Evolutionary conservation across 441 rosid species (phyloP).

Genomic region (Gossypium davidsonii): DNA sequence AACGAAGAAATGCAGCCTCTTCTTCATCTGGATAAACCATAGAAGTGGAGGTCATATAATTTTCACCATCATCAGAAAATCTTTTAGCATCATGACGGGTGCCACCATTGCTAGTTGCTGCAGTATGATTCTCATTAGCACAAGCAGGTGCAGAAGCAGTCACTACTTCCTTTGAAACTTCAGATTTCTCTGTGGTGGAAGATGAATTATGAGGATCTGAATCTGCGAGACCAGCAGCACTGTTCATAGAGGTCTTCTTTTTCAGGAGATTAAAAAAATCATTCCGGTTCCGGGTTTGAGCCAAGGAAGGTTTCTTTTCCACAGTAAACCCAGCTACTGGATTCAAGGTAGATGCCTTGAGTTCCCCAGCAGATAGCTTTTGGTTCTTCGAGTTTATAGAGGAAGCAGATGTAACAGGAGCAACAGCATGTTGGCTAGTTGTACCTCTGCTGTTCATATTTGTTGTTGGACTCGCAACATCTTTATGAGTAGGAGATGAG

Average conservation of each 20-base stretch:
- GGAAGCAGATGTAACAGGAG: slow-evolving; percentile 41
- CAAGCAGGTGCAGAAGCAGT: slow-evolving; percentile 34
- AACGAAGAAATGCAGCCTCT: slow-evolving; percentile 75
- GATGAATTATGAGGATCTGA: slow-evolving; percentile 32
- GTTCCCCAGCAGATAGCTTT: slow-evolving; percentile 36
- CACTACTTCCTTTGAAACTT: slow-evolving; percentile 32
- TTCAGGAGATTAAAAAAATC: slow-evolving; percentile 68
- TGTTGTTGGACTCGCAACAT: slow-evolving; percentile 43
- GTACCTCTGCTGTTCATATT: slow-evolving; percentile 32
- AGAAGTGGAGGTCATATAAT: slow-evolving; percentile 17
- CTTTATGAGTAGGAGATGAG: slow-evolving; percentile 40
- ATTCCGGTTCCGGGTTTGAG: slow-evolving; percentile 71
- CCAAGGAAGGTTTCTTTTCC: slow-evolving; percentile 57
- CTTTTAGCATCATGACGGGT: slow-evolving; percentile 31
- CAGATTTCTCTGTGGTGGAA: slow-evolving; percentile 37
- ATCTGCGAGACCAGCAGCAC: slow-evolving; percentile 33
- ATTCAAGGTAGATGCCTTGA: slow-evolving; percentile 32
- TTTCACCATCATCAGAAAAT: slow-evolving; percentile 32
- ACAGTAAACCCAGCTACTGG: slow-evolving; percentile 34
- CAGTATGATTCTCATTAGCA: slow-evolving; percentile 31
- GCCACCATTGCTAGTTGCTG: slow-evolving; percentile 39
- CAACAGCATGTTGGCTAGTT: slow-evolving; percentile 35
- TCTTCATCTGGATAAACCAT: slow-evolving; percentile 43
- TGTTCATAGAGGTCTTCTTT: slow-evolving; percentile 46
- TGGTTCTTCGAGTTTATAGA: slow-evolving; percentile 40